Base-by-base conservation (phyloP, 208 protist genomes). In the Acanthamoeba healyi region DNA sequence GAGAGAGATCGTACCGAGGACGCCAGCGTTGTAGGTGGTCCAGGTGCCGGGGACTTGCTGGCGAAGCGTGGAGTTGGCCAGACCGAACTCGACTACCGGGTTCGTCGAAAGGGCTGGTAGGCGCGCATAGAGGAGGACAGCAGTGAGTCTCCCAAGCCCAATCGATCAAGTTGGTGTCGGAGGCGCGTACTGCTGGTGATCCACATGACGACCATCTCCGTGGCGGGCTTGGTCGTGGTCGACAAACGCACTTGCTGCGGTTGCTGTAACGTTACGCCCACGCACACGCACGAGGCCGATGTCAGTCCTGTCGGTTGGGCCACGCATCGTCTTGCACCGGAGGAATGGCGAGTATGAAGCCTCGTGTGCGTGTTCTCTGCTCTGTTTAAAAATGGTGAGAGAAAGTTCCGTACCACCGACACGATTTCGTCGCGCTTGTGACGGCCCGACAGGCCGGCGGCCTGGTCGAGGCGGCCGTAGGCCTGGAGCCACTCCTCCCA, bases 121-220 rank as follows among this genome's bases (percentile, higher is more conserved):
- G 15, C 7, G 0, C 22, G n/a, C 34, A 81, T 19, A 40, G n/a
- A 14, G 10, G 29, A 3, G 9, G 49, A 6, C 32, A 74, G 19
- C 22, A n/a, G 36, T 22, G 29, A 34, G 70, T 34, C 22, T n/a
- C n/a, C n/a, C n/a, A n/a, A 79, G 70, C n/a, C 19, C 3, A 29
- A 29, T 5, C 1, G 17, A 38, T 12, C 29, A n/a, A 24, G 36
- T 7, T 77, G 19, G 70, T 32, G 70, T 7, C 6, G 15, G 24
- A n/a, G 54, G 36, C 15, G 32, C 81, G 81, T 61, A 88, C 81
- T 88, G 81, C 81, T 88, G 46, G 81, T 88, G 81, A 88, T 88
- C 81, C 81, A 88, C 81, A 88, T 88, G 44, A 88, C 42, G 14
- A 88, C 81, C 81, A 88, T 88, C 32, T 88, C 81, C 15, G 81